These are phyloP conservation scores for Alternaria brassicae DNA, from an alignment of 2,329 filamentous ascomycete species.

Conservation along the genomic window DNA sequence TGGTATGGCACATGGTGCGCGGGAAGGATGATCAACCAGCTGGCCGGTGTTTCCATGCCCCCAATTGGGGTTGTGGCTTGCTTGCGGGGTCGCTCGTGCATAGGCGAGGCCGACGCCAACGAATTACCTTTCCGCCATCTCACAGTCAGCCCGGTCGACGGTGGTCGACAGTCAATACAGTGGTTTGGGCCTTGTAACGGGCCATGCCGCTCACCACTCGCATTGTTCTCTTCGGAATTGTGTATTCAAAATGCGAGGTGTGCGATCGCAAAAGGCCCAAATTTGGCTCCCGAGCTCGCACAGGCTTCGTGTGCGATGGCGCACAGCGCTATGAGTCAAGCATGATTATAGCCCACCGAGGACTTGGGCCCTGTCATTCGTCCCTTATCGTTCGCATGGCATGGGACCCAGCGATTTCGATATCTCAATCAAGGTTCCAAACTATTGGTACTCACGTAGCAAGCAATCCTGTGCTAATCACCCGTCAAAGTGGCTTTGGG, in stretches of 20 bases:
- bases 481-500: slow-evolving; percentile 47
- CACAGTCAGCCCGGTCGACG: slow-evolving; percentile 35
- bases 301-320: slow-evolving; percentile 23
- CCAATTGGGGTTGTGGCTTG: slow-evolving; percentile 19
- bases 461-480: slow-evolving; percentile 43
- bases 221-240: neutral
- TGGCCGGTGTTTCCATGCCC: slow-evolving; percentile 19
- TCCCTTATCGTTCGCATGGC: slow-evolving; percentile 29
- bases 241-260: slow-evolving; percentile 10
- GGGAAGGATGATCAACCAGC: slow-evolving; percentile 33
- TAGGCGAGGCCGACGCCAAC: slow-evolving; percentile 40
- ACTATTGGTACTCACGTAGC: slow-evolving; percentile 39
- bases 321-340: slow-evolving; percentile 35
- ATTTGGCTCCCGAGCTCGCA: slow-evolving; percentile 20
- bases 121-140: slow-evolving; percentile 22
- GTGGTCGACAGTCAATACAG: slow-evolving; percentile 16
- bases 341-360: slow-evolving; percentile 29
- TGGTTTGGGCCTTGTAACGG: slow-evolving; percentile 8
- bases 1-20: slow-evolving; percentile 18
- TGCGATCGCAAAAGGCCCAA: slow-evolving; percentile 20
- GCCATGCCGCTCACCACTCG: slow-evolving; percentile 4
- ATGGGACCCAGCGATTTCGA: slow-evolving; percentile 16
- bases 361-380: slow-evolving; percentile 17
- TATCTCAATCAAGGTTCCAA: slow-evolving; percentile 29
- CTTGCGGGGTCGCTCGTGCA: slow-evolving; percentile 29